Evolutionary conservation across 2,329 filamentous ascomycete genomes (phyloP), one percentile per base, ranked within the genome.

Genomic region (Cladophialophora carrionii): DNA sequence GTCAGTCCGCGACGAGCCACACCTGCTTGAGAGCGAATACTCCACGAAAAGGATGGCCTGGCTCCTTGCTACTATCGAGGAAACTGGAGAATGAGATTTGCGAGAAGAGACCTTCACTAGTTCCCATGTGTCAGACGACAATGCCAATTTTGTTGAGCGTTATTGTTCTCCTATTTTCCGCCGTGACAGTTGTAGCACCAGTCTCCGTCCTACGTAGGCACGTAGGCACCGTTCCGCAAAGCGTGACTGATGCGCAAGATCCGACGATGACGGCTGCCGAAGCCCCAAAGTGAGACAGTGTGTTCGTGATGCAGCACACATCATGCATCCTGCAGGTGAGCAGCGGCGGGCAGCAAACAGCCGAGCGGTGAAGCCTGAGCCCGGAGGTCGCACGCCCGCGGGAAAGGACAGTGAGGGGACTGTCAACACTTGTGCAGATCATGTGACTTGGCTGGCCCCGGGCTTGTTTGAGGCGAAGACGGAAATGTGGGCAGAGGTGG

Each of bases 221-320:
- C n/a, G n/a, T n/a, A n/a, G n/a, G n/a, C n/a, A n/a, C n/a, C n/a
- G n/a, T n/a, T n/a, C n/a, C n/a, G n/a, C 17, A 46, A 54, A n/a
- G 48, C 29, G 29, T 32, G 46, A 24, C 24, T n/a, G 17, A 54
- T 34, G 17, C 52, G 52, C 29, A 31, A 32, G 26, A 29, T 31
- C 31, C 37, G 48, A 52, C 57, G 43, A 53, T 37, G 57, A 54
- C 62, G 62, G 62, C 24, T 29, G 51, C 62, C 37, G 62, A 54
- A 54, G 55, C 56, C 53, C 57, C 46, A 60, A 54, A 60, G 29
- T 60, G 57, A 60, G 57, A 60, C 57, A 60, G 29, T 43, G 57
- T 46, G 43, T 9, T 58, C 43, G 43, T 43, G 17, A 60, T 60
- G 57, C 57, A 60, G 57, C 43, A 60, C 29, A 17, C 29, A 60